Conservation (phyloP, 2,329 filamentous ascomycete species). For the Dactylonectria macrodidyma region DNA sequence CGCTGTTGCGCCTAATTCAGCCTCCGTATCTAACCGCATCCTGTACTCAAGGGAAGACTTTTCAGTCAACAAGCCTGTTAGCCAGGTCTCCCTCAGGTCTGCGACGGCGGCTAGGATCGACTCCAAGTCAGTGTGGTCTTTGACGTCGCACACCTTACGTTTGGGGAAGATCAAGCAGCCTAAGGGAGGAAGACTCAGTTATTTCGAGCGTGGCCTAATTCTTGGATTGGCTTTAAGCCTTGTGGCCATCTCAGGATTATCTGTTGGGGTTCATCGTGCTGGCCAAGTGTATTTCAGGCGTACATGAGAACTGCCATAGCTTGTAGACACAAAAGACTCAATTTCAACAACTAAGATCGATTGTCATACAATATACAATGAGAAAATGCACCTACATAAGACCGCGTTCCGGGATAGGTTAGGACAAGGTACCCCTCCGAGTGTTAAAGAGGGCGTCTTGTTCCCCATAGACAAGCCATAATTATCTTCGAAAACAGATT, state of each 20-base stretch:
- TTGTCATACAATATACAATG: not conserved
- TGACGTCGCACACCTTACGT: too few relatives aligned
- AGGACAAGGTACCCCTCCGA: not conserved
- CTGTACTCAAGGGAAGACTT: not conserved
- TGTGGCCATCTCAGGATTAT: not conserved
- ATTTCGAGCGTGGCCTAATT: constrained; percentile 6
- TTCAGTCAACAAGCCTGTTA: constrained; percentile 7
- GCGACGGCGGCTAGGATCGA: not conserved
- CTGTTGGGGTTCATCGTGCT: not conserved
- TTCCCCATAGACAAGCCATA: not conserved
- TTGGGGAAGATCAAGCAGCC: not conserved
- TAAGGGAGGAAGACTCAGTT: not conserved
- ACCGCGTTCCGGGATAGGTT: not conserved
- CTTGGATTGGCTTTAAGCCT: constrained; percentile 6
- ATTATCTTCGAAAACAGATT: too few relatives aligned
- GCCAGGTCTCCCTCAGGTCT: not conserved
- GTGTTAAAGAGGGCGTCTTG: not conserved
- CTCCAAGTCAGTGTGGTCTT: not conserved
- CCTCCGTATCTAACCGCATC: not conserved
- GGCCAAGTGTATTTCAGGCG: not conserved
- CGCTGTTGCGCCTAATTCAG: not conserved
- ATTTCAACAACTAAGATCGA: not conserved
- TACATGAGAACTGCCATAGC: not conserved
- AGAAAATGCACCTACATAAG: not conserved
- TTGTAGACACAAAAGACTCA: not conserved